Evolutionary conservation across 352 stramenopile species (phyloP).

Genomic region (Vaucheria bursata): DNA sequence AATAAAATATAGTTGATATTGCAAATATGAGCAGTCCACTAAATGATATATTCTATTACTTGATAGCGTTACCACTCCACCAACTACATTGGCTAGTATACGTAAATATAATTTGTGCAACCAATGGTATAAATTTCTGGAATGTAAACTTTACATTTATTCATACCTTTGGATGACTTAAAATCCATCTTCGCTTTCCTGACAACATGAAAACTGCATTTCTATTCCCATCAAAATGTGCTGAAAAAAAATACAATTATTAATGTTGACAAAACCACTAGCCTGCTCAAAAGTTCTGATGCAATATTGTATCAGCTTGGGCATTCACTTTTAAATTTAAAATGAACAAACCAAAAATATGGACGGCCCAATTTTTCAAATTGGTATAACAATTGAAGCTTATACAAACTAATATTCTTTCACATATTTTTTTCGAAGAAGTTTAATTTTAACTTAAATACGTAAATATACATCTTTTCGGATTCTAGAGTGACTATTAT

Average conservation of each 20-base stretch:
- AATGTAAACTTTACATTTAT: neutral
- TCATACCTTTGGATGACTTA: slow-evolving; percentile 66
- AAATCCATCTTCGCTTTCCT: slow-evolving; percentile 78
- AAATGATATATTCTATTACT: neutral
- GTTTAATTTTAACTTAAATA: too few species aligned
- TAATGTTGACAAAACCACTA: neutral
- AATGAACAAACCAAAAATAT: too few species aligned
- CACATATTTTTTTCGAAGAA: too few species aligned
- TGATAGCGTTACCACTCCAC: neutral
- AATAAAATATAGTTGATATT: neutral
- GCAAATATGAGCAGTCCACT: neutral
- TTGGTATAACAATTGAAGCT: too few species aligned
- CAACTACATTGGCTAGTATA: neutral
- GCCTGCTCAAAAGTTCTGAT: neutral
- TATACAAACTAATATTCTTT: too few species aligned
- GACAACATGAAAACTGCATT: slow-evolving; percentile 84
- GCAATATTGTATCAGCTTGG: neutral
- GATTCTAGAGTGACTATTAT: too few species aligned
- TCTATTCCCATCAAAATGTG: slow-evolving; percentile 79
- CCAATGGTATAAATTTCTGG: too few species aligned
- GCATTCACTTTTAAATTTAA: too few species aligned
- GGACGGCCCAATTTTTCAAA: too few species aligned
- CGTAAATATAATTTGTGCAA: too few species aligned
- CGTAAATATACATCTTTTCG: too few species aligned
- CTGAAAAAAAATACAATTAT: slow-evolving; percentile 46